phyloP scores from a whole-genome alignment of 2,329 filamentous ascomycete species.

The Colletotrichum caudatum region DNA sequence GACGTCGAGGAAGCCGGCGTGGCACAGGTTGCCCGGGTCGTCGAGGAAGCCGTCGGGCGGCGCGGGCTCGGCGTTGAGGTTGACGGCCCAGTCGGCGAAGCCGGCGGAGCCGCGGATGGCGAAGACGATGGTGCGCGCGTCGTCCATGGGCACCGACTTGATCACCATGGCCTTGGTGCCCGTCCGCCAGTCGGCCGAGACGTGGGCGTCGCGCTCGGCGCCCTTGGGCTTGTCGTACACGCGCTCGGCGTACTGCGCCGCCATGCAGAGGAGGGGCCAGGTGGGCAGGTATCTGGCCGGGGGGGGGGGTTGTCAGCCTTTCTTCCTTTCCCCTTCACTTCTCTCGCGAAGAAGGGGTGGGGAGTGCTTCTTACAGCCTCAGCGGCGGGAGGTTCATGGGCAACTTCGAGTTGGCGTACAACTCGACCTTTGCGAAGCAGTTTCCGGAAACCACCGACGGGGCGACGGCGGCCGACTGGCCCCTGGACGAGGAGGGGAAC shows the following conservation, averaged over 20 bases:
- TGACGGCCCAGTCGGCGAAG: conserved; percentile 89
- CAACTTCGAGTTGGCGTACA: conserved; percentile 82
- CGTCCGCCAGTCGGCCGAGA: conserved; percentile 76
- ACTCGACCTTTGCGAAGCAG: conserved; percentile 78
- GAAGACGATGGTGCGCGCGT: conserved; percentile 83
- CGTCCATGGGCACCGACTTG: conserved; percentile 82
- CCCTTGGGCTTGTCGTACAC: conserved; percentile 77
- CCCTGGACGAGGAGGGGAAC: conserved; percentile 1
- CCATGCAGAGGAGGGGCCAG: conserved; percentile 82
- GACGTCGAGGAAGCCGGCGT: conserved; percentile 82
- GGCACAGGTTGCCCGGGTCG: conserved; percentile 81
- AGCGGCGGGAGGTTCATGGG: conserved; percentile 76
- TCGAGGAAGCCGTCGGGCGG: conserved; percentile 79
- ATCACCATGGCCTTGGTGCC: conserved; percentile 90
- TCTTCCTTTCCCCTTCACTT: neutral
- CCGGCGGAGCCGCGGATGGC: conserved; percentile 84
- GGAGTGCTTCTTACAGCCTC: conserved; percentile 66
- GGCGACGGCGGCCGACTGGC: conserved; percentile 34
- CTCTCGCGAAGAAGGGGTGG: neutral
- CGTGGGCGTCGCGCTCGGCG: conserved; percentile 74
- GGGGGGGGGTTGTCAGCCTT: conserved; percentile 43
- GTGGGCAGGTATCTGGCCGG: conserved; percentile 77
- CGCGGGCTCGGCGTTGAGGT: conserved; percentile 76
- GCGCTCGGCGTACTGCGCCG: conserved; percentile 80
- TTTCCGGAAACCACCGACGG: conserved; percentile 42